Percentiles rank a stretch among this genome's conserved stretches.
Conservation (phyloP, 331 rosid species). For the Arachis monticola region DNA sequence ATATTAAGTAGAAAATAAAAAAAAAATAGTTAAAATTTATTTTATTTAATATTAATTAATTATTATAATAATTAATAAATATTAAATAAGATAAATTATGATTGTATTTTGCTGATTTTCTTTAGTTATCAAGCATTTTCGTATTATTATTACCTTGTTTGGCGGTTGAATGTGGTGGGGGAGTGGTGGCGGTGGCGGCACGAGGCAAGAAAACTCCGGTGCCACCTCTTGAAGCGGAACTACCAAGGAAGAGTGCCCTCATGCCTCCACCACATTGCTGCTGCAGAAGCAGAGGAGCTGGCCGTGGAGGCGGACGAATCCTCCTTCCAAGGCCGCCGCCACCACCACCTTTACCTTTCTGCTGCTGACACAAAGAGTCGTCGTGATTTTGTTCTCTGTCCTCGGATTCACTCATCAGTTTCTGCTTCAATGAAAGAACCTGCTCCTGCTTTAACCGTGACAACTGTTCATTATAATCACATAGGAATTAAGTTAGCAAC, state of each 20-base stretch:
- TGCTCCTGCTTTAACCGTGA: constrained; percentile 49
- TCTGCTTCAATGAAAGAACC: constrained; percentile 25
- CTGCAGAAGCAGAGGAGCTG: not conserved
- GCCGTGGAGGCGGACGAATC: constrained; percentile 28
- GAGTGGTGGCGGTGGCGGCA: constrained; percentile 32
- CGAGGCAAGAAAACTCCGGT: constrained; percentile 88
- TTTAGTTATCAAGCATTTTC: too few species aligned
- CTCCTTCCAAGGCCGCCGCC: constrained; percentile 14
- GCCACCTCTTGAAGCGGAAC: constrained; percentile 52
- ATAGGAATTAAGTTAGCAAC: not conserved
- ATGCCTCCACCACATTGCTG: constrained; percentile 43
- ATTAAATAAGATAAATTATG: too few species aligned
- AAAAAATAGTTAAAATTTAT: too few species aligned
- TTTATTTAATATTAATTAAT: too few species aligned
- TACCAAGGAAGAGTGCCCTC: constrained; percentile 50
- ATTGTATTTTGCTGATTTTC: too few species aligned
- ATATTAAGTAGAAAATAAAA: too few species aligned
- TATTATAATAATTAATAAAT: too few species aligned
- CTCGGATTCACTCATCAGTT: not conserved
- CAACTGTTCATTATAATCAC: constrained; percentile 5
- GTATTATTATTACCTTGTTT: constrained; percentile 52
- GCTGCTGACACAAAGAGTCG: not conserved
- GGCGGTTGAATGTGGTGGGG: constrained; percentile 52
- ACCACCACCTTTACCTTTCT: constrained; percentile 28
- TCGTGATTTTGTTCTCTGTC: constrained; percentile 15